These are phyloP conservation scores for Phallus indusiatus DNA, from an alignment of 768 basidiomycete genomes.

Conservation along the genomic window DNA sequence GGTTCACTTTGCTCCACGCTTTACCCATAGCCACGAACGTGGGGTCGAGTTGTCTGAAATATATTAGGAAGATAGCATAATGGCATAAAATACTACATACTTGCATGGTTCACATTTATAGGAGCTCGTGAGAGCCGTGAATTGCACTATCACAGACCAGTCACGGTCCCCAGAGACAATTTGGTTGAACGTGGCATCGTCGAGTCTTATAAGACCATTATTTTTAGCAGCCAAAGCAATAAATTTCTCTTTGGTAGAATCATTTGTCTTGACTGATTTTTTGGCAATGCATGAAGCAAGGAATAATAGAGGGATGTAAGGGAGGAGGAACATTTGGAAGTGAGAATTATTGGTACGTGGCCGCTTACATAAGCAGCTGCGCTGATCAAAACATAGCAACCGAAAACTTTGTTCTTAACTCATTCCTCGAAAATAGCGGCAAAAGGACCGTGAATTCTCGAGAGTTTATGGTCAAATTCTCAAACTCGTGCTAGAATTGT, in stretches of 20 bases:
- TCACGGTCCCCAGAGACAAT: constrained; percentile 66
- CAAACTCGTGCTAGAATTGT: too few species aligned
- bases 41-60: constrained; percentile 71
- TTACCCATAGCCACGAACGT: constrained; percentile 72
- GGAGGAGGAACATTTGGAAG: constrained; percentile 22
- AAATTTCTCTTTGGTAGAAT: constrained; percentile 43
- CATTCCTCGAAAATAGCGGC: too few species aligned
- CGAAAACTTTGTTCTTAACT: too few species aligned
- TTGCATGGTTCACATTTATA: constrained; percentile 89
- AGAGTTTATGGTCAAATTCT: too few species aligned
- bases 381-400: neutral
- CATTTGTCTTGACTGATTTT: constrained; percentile 12
- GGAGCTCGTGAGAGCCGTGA: constrained; percentile 77
- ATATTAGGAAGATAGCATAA: neutral
- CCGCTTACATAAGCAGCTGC: neutral
- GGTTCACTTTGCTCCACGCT: constrained; percentile 63
- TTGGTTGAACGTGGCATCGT: constrained; percentile 67
- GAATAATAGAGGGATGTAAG: constrained; percentile 20
- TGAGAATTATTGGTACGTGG: neutral
- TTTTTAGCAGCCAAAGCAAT: constrained; percentile 56
- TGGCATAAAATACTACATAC: constrained; percentile 35
- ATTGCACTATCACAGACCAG: constrained; percentile 80
- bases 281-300: constrained; percentile 21
- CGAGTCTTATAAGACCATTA: constrained; percentile 75
- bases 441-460: too few species aligned